Conservation (phyloP, 345 rosid species). For the Lepidium aucheri region DNA sequence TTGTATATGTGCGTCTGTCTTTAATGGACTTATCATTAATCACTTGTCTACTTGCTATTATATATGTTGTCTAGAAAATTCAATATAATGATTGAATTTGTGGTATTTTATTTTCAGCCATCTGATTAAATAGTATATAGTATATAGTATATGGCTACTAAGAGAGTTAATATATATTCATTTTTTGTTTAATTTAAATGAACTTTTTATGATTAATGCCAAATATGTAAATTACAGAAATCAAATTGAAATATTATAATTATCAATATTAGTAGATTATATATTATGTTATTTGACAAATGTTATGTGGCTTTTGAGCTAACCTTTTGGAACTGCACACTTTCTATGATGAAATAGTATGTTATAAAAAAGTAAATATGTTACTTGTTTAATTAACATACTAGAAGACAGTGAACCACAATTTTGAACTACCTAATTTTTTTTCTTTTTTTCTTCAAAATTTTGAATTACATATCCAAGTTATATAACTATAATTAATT, state of each 20-base stretch:
- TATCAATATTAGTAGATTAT: background rate
- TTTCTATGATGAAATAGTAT: slow-evolving; percentile 15
- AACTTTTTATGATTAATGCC: background rate
- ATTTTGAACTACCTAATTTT: background rate
- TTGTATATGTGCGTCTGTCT: too few species aligned
- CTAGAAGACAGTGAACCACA: slow-evolving; percentile 7
- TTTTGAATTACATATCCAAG: background rate
- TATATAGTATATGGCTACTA: too few species aligned
- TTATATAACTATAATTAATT: background rate
- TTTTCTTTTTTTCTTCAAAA: too few species aligned
- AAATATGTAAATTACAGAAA: background rate
- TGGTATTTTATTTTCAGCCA: too few species aligned
- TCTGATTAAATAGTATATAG: too few species aligned
- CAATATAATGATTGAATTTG: too few species aligned
- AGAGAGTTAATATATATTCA: too few species aligned
- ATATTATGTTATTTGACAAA: background rate
- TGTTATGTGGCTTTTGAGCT: slow-evolving; percentile 1
- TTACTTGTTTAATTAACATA: slow-evolving; percentile 23
- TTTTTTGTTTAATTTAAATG: too few species aligned
- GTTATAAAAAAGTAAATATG: slow-evolving; percentile 10
- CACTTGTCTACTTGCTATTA: too few species aligned
- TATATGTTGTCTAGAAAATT: too few species aligned
- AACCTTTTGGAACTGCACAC: slow-evolving; percentile 17
- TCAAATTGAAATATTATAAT: background rate
- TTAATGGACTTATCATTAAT: too few species aligned